phyloP scores from a whole-genome alignment of 495 filamentous ascomycete genomes.

The Talaromyces liani region DNA sequence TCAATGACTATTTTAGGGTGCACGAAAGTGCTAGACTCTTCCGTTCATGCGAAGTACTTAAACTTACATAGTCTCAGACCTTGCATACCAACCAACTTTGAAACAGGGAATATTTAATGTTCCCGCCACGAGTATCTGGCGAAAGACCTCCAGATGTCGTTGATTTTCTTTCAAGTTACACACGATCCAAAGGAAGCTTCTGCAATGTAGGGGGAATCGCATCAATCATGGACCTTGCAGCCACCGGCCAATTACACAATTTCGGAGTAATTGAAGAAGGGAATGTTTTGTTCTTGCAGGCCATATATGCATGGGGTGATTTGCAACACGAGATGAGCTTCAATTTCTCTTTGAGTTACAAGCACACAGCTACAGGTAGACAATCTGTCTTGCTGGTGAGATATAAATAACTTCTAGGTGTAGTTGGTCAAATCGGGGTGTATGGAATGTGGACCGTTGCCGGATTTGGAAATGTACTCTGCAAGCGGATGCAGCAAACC shows the following conservation, averaged over 20 bases:
- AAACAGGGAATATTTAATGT: neutral
- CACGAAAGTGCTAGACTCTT: neutral
- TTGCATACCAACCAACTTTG: neutral
- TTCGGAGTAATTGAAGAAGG: conserved; percentile 1
- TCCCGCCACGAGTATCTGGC: neutral
- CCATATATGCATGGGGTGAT: neutral
- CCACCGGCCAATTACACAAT: neutral
- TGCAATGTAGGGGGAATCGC: neutral
- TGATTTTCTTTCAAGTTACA: neutral
- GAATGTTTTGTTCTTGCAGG: neutral
- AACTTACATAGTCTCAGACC: neutral
- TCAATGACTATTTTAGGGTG: neutral
- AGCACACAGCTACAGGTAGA: neutral
- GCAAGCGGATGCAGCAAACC: neutral
- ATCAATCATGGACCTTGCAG: neutral
- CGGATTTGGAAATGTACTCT: conserved; percentile 1
- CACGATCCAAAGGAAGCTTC: neutral
- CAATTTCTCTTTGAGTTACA: neutral
- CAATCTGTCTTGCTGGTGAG: neutral
- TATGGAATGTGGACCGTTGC: conserved; percentile 1
- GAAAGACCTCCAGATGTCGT: neutral
- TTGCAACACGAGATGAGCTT: neutral
- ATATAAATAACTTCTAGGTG: neutral
- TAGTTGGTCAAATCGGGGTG: neutral
- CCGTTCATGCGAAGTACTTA: neutral